Base-by-base conservation (phyloP, 177 flowering plant species). In the Vitis hybrid region DNA sequence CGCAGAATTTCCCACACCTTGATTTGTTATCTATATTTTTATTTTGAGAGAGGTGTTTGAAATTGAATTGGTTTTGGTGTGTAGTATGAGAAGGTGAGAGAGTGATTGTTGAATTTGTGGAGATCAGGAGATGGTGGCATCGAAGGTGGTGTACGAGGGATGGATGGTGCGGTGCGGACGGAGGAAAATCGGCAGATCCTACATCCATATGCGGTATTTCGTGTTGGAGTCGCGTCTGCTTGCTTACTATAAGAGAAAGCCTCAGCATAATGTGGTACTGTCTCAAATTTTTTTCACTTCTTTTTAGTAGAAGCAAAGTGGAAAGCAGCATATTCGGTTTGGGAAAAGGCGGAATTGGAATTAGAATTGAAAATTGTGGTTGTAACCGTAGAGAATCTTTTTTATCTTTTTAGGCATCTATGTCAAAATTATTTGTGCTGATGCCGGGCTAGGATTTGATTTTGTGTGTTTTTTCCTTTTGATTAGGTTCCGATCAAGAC, bases 101-200 rank as follows among this genome's bases (percentile, higher is more conserved):
- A 26, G 64, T 31, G 56, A 56, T 52, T 53, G 7, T 51, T 62
- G 73, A 51, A 5, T 48, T 33, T 15, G 29, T 16, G 12, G 66
- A 50, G 49, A 48, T 51, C 26, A 49, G 5, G 52, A 66, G 11
- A 72, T 68, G 64, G 69, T 58, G 74, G 78, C 81, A 84, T 72
- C 98, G 70, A 94, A 92, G 83, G 91, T 92, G 60, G 93, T 96
- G 22, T 87, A 93, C 62, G 99, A 96, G 79, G 99, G 99, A 67
- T 96, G 98, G 98, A 90, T 96, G 98, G 99, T 96, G 29, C 78
- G 99, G 66, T 90, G 88, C 75, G 99, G 99, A 16, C 77, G 99
- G 82, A 81, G 97, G 81, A 96, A 92, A 90, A 90, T 96, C 76
- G 99, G 99, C 2, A 81, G 98, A 76, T 96, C 99, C 2, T 96